phyloP scores from a whole-genome alignment of 176 grass and related monocot species.

The Tuctoria greenei region DNA sequence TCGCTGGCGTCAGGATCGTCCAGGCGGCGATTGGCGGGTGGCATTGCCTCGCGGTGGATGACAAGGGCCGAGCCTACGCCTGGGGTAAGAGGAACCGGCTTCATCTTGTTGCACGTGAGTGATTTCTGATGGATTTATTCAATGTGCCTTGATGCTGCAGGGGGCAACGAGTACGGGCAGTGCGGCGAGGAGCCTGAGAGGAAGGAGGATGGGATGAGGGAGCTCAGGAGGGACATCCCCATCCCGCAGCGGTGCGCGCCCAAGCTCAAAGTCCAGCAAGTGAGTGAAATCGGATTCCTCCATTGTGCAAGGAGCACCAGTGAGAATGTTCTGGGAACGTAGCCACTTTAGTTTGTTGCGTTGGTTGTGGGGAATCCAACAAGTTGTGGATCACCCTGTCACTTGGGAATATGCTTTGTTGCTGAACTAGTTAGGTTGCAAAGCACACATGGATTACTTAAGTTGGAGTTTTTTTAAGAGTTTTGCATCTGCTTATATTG shows the following conservation, averaged over 20 bases:
- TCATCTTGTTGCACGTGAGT: background rate
- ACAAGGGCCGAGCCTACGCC: conserved; percentile 76
- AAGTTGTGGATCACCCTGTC: conserved; percentile 31
- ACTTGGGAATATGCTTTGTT: conserved; percentile 34
- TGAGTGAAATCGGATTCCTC: conserved; percentile 45
- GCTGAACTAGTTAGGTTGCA: background rate
- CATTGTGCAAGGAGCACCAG: background rate
- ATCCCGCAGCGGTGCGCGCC: conserved; percentile 73
- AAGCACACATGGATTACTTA: background rate
- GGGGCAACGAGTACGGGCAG: conserved; percentile 96
- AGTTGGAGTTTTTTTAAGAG: background rate
- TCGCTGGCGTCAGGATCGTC: conserved; percentile 73
- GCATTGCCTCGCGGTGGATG: conserved; percentile 94
- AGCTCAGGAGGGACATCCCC: conserved; percentile 80
- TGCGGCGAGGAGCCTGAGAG: conserved; percentile 94
- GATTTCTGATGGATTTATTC: conserved; percentile 14
- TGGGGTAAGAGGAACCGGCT: conserved; percentile 52
- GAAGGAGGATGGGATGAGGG: conserved; percentile 85
- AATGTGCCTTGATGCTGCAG: conserved; percentile 40
- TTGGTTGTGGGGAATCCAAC: conserved; percentile 34
- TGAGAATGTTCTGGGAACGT: conserved; percentile 37
- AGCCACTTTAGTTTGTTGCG: conserved; percentile 16
- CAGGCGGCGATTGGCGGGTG: conserved; percentile 97
- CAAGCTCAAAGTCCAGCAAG: conserved; percentile 88
- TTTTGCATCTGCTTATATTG: no score